phyloP scores from a whole-genome alignment of 139 green algal genomes.

The Closterium sp. region DNA sequence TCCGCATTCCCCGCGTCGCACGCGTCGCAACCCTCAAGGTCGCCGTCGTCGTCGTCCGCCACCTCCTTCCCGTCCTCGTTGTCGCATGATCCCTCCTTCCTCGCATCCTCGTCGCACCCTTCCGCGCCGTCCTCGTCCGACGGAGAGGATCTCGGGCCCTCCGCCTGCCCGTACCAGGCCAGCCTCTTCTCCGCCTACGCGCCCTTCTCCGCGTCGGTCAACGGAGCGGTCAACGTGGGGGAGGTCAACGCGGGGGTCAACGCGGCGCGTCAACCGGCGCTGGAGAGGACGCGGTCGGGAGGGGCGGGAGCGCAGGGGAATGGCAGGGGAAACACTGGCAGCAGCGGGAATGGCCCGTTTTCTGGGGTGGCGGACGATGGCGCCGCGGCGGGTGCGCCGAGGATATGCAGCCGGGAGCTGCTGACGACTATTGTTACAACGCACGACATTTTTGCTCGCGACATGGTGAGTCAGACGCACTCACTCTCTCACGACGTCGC shows the following conservation, averaged over 20 bases:
- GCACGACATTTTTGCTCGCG: background rate
- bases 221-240: background rate
- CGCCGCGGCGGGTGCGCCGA: too few relatives aligned
- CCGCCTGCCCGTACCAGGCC: background rate
- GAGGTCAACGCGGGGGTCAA: background rate
- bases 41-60: background rate
- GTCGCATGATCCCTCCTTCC: background rate
- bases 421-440: background rate
- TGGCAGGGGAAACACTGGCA: too few relatives aligned
- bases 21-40: background rate
- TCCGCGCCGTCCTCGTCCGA: too few relatives aligned
- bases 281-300: background rate
- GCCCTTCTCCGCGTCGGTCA: background rate
- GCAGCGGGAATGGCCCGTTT: background rate
- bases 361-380: background rate
- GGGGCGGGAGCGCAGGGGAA: too few relatives aligned
- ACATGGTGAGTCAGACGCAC: background rate
- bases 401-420: background rate
- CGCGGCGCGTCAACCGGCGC: background rate
- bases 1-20: background rate
- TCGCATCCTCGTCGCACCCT: background rate
- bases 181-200: background rate
- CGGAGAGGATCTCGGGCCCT: too few relatives aligned
- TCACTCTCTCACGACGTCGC: too few relatives aligned
- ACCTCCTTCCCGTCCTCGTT: background rate